Percentiles rank a stretch among this genome's conserved stretches.
These are phyloP conservation scores for Colletotrichum sp. DNA, from an alignment of 2,329 filamentous ascomycete genomes.

Conservation along the genomic window DNA sequence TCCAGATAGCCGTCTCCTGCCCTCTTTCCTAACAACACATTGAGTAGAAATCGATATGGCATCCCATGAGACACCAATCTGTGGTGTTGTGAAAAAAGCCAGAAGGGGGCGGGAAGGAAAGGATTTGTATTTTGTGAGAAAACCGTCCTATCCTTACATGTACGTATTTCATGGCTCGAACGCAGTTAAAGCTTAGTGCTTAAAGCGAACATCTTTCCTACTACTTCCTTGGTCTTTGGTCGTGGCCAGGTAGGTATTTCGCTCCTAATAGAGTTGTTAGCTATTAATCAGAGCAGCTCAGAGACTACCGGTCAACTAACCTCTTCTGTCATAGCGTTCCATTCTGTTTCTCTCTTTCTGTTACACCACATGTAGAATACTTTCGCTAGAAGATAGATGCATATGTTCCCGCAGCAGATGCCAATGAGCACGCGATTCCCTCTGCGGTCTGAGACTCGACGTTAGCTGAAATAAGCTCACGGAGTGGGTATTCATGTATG, in stretches of 20 bases:
- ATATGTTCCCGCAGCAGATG: slow-evolving; percentile 24
- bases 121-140: neutral
- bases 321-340: slow-evolving; percentile 52
- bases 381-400: slow-evolving; percentile 52
- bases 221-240: slow-evolving; percentile 20
- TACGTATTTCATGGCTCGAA: neutral
- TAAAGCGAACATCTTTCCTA: slow-evolving; percentile 19
- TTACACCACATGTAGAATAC: slow-evolving; percentile 59
- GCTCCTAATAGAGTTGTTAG: neutral
- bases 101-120: too few species aligned
- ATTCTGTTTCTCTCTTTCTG: slow-evolving; percentile 46
- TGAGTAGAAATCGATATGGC: accelerated
- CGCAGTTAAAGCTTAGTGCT: neutral
- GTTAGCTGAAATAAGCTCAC: neutral
- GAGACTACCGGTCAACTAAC: neutral
- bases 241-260: slow-evolving; percentile 10
- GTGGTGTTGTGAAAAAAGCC: neutral
- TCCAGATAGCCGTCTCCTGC: neutral
- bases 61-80: too few species aligned
- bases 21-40: neutral
- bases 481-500: neutral
- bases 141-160: accelerated
- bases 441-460: neutral
- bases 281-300: neutral
- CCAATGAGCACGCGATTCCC: slow-evolving; percentile 24